Base-by-base conservation (phyloP, 1,284 basidiomycete species). In the Peniophora sp. region DNA sequence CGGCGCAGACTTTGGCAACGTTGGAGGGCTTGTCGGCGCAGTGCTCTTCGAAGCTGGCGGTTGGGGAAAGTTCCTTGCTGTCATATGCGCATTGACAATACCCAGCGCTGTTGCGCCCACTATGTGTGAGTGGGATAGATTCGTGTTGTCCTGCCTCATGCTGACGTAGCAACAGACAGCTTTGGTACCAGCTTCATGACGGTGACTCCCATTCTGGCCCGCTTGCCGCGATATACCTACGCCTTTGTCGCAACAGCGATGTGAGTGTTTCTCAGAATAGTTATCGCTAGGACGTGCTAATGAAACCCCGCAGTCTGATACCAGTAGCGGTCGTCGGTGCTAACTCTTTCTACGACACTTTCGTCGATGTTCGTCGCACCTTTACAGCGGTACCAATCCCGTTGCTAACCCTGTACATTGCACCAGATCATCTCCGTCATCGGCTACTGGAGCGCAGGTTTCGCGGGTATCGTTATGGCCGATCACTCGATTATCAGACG, bases 131-230 rank as follows among this genome's bases (percentile, higher is more conserved):
- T 12, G 12, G 12, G 12, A 6, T 12, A 6, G 27, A 5, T 12
- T 32, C 27, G n/a, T n/a, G n/a, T n/a, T 12, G 12, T 32, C 27
- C 27, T 32, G 27, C 27, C 27, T 5, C 27, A 32, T 32, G 12
- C 27, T 32, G 6, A 32, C 27, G 27, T 32, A 5, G 5, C 27
- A 12, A 32, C 12, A 32, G 27, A 91, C 62, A 83, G 82, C 2
- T 86, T 84, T 57, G 83, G 85, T 19, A 78, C 82, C 44, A 85
- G 81, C 54, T 75, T 87, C 56, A 86, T 89, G 77, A 76, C 86
- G 10, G 70, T 87, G 17, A 68, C 81, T 2, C 62, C 82, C 60
- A 52, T 80, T 24, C 75, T 79, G 53, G 65, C 72, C 17, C 65
- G 68, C 35, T 69, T 92, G 3, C 90, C 91, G 2, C 74, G 89